These are phyloP conservation scores for Neurospora terricola DNA, from an alignment of 495 filamentous ascomycete genomes.

Conservation along the genomic window DNA sequence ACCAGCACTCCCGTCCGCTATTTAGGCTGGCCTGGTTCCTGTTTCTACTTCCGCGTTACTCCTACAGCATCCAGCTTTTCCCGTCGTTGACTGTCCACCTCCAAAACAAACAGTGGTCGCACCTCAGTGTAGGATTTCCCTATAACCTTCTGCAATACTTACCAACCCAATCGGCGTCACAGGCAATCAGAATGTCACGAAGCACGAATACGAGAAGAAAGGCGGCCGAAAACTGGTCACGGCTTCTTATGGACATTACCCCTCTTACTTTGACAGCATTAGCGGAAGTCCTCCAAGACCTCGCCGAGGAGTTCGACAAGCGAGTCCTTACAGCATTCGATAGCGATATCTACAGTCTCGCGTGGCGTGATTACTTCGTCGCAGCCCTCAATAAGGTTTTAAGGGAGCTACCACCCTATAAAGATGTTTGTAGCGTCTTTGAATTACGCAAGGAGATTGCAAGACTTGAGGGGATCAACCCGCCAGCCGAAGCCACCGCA, in stretches of 20 bases:
- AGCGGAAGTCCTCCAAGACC: not conserved
- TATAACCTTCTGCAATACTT: not conserved
- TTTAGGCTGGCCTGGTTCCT: not conserved
- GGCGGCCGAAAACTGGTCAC: not conserved
- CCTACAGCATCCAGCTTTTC: not conserved
- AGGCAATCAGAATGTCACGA: not conserved
- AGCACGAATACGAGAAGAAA: not conserved
- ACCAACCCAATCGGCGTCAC: not conserved
- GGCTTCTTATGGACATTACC: not conserved
- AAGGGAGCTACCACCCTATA: not conserved
- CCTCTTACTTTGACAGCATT: too few relatives aligned
- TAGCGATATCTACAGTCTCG: not conserved
- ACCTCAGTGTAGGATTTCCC: not conserved
- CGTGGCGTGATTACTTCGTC: not conserved
- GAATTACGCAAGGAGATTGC: not conserved
- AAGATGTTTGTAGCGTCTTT: not conserved
- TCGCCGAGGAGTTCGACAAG: not conserved
- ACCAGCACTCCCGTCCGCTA: not conserved
- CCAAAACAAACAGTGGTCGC: not conserved
- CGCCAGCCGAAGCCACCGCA: not conserved
- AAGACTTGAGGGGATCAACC: not conserved
- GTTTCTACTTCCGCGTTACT: accelerated
- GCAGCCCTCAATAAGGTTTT: not conserved
- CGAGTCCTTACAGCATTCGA: not conserved
- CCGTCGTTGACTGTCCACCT: not conserved